Base-by-base conservation (phyloP, 2,329 filamentous ascomycete species). In the Fusarium begoniae region DNA sequence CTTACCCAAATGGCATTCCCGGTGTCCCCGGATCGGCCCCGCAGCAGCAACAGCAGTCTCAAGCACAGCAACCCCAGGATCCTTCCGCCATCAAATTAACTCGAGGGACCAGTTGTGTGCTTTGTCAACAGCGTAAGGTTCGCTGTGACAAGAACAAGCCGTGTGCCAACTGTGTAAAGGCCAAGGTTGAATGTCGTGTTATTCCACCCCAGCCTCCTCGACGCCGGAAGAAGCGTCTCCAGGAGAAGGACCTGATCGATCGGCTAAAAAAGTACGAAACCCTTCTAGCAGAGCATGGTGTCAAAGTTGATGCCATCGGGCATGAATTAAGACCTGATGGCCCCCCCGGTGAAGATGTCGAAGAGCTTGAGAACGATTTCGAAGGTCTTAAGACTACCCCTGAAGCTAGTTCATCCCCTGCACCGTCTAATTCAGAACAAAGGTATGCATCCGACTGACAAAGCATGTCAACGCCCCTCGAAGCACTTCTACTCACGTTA, bases 51-150 rank as follows among this genome's bases (percentile, higher is more conserved):
- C 80, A 61, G 53, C 80, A 75, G 53, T 58, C 65, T 30, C 77
- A 74, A 47, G 62, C 43, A 47, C 78, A 76, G 30, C 77, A 76
- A 51, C 74, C 76, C 53, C 70, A 75, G 32, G 87, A 88, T 68
- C 78, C 84, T 60, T 83, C 84, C 44, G 81, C 83, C 63, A 80
- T 88, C 74, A 90, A 90, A 80, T 81, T 90, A 75, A 90, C 88
- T 44, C 85, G 89, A 56, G 88, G 88, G 66, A 88, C 89, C 70
- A 90, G 88, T 69, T 96, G 93, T 77, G 87, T 94, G 20, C 86
- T 91, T 26, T 96, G 93, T 79, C 92, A 95, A 79, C 92, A 93
- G 80, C 90, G 92, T 69, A 94, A 94, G 80, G 88, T 94, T 47
- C 91, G 91, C 68, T 94, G 93, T 81, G 90, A 94, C 81, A 92